Evolutionary conservation across 805 yeast genomes (phyloP).

Genomic region (Ogataea philodendri): DNA sequence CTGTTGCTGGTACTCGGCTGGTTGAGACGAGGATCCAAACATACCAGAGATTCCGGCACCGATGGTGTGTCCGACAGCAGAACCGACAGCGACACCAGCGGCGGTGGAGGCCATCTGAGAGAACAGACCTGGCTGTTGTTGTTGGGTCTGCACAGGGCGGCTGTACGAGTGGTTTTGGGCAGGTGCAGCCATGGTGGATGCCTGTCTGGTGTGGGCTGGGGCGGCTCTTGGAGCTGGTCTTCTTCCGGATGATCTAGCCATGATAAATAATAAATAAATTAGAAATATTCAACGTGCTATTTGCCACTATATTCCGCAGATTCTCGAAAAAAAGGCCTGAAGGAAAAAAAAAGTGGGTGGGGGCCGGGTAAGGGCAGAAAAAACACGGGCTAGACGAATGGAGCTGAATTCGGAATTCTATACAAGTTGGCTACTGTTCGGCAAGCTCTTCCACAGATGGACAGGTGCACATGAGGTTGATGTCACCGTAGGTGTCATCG

Average conservation of each 20-base stretch:
- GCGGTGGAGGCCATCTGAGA: slow-evolving; percentile 99
- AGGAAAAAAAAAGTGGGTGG: neutral
- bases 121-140: slow-evolving; percentile 78
- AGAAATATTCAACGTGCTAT: slow-evolving; percentile 6
- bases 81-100: slow-evolving; percentile 99
- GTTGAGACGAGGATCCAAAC: slow-evolving; percentile 67
- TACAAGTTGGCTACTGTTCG: slow-evolving; percentile 9
- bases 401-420: no score
- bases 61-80: slow-evolving; percentile 92
- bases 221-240: slow-evolving; percentile 41
- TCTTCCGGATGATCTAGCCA: slow-evolving; percentile 39
- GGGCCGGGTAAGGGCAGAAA: no score
- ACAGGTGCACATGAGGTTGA: slow-evolving; percentile 90
- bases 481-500: slow-evolving; percentile 93
- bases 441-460: slow-evolving; percentile 79
- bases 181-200: slow-evolving; percentile 73
- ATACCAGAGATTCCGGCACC: slow-evolving; percentile 91
- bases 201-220: slow-evolving; percentile 56
- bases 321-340: slow-evolving; percentile 5
- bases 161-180: slow-evolving; percentile 38
- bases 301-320: slow-evolving; percentile 14
- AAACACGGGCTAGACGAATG: no score
- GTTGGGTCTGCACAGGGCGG: slow-evolving; percentile 51
- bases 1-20: slow-evolving; percentile 40
- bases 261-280: slow-evolving; percentile 13